Base-by-base conservation (phyloP, 2,329 filamentous ascomycete genomes). In the Periglandula ipomoeae region DNA sequence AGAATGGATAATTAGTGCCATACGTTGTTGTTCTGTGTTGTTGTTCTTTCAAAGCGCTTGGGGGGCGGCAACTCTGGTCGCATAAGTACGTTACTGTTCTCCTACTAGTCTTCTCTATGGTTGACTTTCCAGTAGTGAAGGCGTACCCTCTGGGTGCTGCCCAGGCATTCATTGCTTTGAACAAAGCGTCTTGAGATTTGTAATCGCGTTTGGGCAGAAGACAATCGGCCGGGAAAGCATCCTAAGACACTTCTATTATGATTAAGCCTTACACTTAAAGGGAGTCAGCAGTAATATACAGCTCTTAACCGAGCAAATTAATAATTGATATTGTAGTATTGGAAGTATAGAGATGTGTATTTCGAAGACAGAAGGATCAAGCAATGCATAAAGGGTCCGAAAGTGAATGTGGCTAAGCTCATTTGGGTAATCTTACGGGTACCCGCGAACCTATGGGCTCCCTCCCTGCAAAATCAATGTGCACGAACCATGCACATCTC, bases 1-100 rank as follows among this genome's bases (percentile, higher is more conserved):
- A 56, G 43, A 55, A 56, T 32, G 44, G 10, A 35, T 44, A 55
- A 19, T 26, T 15, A 8, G 30, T 32, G 8, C 30, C 30, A 44
- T 46, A 37, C 27, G 30, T 49, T 8, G 40, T 51, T 15, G 53
- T 56, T 17, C 39, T 45, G 11, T 53, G 46, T 30, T 44, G 4
- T 30, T 34, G 15, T 24, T 44, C 42, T 44, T 10, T 10, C n/a
- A 30, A 9, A 23, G 32, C 10, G 17, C 9, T 10, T n/a, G 24
- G 24, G 13, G 27, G n/a, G 5, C 27, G 24, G n/a, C 42, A 44
- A 9, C 23, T 30, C 23, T 20, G 27, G 27, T 44, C 42, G 32
- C 24, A 44, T 13, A 24, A 19, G 19, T 44, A 30, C 9, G 42
- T 44, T 8, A 32, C 15, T 8, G 30, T 32, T 32, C 8, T 8